Percentiles rank a stretch among this genome's conserved stretches.
Conservation (phyloP, 306 rosid species). For the Fragaria ananassa region DNA sequence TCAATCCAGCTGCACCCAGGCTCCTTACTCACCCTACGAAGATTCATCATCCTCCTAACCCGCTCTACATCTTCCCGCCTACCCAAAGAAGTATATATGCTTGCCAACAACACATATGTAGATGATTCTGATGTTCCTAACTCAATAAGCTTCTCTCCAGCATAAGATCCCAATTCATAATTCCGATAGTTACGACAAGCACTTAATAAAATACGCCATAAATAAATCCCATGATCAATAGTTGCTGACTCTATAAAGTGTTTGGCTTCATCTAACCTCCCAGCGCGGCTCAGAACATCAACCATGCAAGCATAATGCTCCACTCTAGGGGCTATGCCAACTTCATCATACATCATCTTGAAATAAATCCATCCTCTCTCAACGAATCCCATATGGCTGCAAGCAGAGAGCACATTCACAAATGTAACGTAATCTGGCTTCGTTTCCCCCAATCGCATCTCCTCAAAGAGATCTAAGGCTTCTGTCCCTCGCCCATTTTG, state of each 20-base stretch:
- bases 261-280: constrained; percentile 68
- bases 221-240: constrained; percentile 60
- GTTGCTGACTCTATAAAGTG: constrained; percentile 74
- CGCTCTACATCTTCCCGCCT: constrained; percentile 71
- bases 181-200: constrained; percentile 73
- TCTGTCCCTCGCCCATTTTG: constrained; percentile 69
- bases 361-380: constrained; percentile 67
- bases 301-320: constrained; percentile 96
- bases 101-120: constrained; percentile 66
- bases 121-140: constrained; percentile 77
- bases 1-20: constrained; percentile 99
- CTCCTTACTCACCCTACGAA: constrained; percentile 69
- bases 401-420: constrained; percentile 73
- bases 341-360: constrained; percentile 61
- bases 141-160: constrained; percentile 82
- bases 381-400: constrained; percentile 84
- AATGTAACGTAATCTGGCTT: constrained; percentile 65
- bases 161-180: constrained; percentile 69
- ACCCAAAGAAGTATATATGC: constrained; percentile 69
- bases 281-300: constrained; percentile 80
- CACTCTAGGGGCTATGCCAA: constrained; percentile 50
- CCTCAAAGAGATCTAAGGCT: constrained; percentile 67
- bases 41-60: constrained; percentile 68
- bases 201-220: constrained; percentile 79
- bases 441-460: constrained; percentile 63